Conservation (phyloP, 768 basidiomycete genomes). For the Erythrobasidium yunnanense region DNA sequence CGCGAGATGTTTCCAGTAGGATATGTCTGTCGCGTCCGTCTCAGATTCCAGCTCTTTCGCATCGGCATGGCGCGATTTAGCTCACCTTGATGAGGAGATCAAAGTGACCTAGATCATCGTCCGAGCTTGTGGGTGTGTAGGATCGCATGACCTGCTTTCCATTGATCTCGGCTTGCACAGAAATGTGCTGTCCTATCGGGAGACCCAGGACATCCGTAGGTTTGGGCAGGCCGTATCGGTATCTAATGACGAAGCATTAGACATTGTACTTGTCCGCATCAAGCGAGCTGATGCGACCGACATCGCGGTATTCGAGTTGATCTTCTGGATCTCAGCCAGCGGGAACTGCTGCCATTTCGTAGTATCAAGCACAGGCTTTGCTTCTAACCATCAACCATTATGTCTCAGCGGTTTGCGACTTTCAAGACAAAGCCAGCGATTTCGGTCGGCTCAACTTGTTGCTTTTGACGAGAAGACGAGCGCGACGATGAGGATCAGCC, state of each 20-base stretch:
- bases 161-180: conserved; percentile 75
- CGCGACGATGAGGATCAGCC: conserved; percentile 9
- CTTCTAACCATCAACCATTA: too few relatives aligned
- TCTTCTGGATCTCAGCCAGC: conserved; percentile 63
- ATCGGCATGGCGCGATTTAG: conserved; percentile 11
- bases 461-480: not conserved
- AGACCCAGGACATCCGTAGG: conserved; percentile 72
- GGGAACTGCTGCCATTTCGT: conserved; percentile 70
- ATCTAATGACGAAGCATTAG: conserved; percentile 47
- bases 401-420: too few relatives aligned
- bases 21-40: too few relatives aligned
- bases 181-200: conserved; percentile 93
- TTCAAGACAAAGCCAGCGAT: too few relatives aligned
- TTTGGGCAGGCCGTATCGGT: conserved; percentile 76
- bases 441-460: too few relatives aligned
- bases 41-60: not conserved
- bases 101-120: conserved; percentile 81
- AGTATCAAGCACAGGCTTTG: conserved; percentile 62
- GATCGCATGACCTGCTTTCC: conserved; percentile 81
- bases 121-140: conserved; percentile 90
- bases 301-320: conserved; percentile 95
- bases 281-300: conserved; percentile 43
- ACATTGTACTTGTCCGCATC: too few relatives aligned
- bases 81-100: conserved; percentile 90
- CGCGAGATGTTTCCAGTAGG: conserved; percentile 95